Conservation (phyloP, 768 basidiomycete species). For the Sarcodon aspratus region DNA sequence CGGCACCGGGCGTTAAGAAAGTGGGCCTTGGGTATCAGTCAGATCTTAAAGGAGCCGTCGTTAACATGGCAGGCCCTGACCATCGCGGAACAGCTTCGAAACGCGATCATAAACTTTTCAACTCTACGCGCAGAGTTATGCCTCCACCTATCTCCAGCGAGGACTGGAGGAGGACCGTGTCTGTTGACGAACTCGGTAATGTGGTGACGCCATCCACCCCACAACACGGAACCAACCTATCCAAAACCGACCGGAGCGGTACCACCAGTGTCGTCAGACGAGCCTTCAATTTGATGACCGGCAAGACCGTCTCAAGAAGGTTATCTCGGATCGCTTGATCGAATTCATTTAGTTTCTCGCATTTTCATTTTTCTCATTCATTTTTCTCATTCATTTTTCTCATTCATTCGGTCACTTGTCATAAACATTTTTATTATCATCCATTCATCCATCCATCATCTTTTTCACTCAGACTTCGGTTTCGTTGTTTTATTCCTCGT, state of each 20-base stretch:
- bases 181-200: conserved; percentile 59
- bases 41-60: conserved; percentile 37
- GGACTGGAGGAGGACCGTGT: conserved; percentile 34
- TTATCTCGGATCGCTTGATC: neutral
- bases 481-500: too few relatives aligned
- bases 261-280: conserved; percentile 12
- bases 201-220: conserved; percentile 13
- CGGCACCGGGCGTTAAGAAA: conserved; percentile 70
- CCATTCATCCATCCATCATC: too few relatives aligned
- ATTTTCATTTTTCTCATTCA: too few relatives aligned
- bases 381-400: too few relatives aligned
- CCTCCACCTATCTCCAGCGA: conserved; percentile 66
- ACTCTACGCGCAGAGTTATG: conserved; percentile 40
- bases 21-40: conserved; percentile 77
- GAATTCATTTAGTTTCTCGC: too few relatives aligned
- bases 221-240: neutral
- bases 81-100: conserved; percentile 15
- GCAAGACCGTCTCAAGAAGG: neutral
- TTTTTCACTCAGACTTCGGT: too few relatives aligned
- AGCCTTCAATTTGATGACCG: neutral
- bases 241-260: conserved; percentile 13
- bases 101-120: conserved; percentile 33
- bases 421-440: too few relatives aligned
- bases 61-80: conserved; percentile 18
- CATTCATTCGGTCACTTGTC: too few relatives aligned